Base-by-base conservation (phyloP, 306 rosid genomes). In the Sophora flavescens region DNA sequence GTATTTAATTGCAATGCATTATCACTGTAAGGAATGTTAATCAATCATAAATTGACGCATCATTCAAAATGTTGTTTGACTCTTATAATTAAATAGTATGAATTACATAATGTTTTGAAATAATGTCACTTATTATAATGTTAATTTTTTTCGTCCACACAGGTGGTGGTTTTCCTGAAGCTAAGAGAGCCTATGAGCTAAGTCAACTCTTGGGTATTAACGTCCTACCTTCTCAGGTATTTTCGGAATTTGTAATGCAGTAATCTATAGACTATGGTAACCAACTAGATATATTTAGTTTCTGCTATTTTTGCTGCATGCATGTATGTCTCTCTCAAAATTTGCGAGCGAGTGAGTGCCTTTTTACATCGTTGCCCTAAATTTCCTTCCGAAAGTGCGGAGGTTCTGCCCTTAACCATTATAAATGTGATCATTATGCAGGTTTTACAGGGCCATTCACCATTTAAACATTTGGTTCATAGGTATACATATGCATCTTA, bases 101-200 rank as follows among this genome's bases (percentile, higher is more conserved):
- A 22, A 22, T 30, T 30, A 30, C 2, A 30, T 17, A 36, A 39
- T 30, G 47, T 17, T 15, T 36, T 58, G 16, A 42, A 60, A 66
- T n/a, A 6, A 70, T 1, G 38, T 8, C n/a, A 15, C 53, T 53
- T 77, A 17, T 56, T 47, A 22, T 54, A 9, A 6, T 60, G 6
- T 56, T 70, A 12, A 44, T 47, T 67, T 1, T 47, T 60, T 56
- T 63, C 42, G 74, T 68, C 45, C 5, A 26, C 57, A 65, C 60
- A 94, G 98, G 98, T 62, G 97, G 98, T 80, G 98, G 97, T 32
- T 79, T 77, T 90, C 90, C 85, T 77, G 98, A 94, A 85, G 88
- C 96, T 38, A 89, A 70, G 82, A 94, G 98, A 84, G 97, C 97
- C 63, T 77, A 63, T 4, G 87, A 92, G 84, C 86, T 94, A 38